A percentile compares a stretch with the other conserved stretches of the same genome.
These are phyloP conservation scores for Amanita subjunquillea DNA, from an alignment of 768 basidiomycete genomes.

Conservation along the genomic window DNA sequence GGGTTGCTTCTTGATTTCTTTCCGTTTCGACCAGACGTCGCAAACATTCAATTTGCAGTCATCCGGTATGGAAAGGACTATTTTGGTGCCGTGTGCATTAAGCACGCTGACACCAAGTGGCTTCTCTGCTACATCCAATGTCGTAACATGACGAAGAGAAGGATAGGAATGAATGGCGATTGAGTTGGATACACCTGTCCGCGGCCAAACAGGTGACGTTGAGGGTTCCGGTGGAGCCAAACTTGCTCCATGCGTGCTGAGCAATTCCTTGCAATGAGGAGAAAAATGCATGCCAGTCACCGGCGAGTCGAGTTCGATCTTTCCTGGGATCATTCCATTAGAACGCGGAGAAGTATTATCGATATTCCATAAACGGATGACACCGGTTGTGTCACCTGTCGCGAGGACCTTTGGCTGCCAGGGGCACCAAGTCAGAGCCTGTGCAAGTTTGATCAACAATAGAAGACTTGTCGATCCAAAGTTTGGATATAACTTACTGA, in stretches of 20 bases:
- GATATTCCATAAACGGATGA: conserved; percentile 46
- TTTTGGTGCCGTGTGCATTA: conserved; percentile 22
- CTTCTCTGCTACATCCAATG: conserved; percentile 26
- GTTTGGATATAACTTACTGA: conserved; percentile 22
- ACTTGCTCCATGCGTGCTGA: conserved; percentile 61
- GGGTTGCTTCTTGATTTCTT: conserved; percentile 19
- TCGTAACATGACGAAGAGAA: conserved; percentile 44
- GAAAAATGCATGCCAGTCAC: conserved; percentile 69
- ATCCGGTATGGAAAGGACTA: conserved; percentile 16
- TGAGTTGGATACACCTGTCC: conserved; percentile 20
- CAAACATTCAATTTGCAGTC: conserved; percentile 18
- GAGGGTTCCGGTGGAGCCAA: conserved; percentile 4
- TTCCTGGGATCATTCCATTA: conserved; percentile 33
- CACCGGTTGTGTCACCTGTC: conserved; percentile 55
- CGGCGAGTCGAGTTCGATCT: conserved; percentile 41
- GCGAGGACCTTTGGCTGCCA: conserved; percentile 79
- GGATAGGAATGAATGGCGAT: conserved; percentile 52
- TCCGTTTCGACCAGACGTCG: conserved; percentile 20
- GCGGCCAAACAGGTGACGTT: conserved; percentile 5
- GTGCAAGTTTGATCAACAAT: not conserved
- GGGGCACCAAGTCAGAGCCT: conserved; percentile 87
- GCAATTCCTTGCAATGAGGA: conserved; percentile 71
- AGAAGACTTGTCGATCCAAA: not conserved
- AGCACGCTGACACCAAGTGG: conserved; percentile 50
- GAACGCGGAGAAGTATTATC: conserved; percentile 30